A percentile compares a stretch with the other conserved stretches of the same genome.
Evolutionary conservation across 352 stramenopile genomes (phyloP).

Genomic region (Phytopythium vexans): DNA sequence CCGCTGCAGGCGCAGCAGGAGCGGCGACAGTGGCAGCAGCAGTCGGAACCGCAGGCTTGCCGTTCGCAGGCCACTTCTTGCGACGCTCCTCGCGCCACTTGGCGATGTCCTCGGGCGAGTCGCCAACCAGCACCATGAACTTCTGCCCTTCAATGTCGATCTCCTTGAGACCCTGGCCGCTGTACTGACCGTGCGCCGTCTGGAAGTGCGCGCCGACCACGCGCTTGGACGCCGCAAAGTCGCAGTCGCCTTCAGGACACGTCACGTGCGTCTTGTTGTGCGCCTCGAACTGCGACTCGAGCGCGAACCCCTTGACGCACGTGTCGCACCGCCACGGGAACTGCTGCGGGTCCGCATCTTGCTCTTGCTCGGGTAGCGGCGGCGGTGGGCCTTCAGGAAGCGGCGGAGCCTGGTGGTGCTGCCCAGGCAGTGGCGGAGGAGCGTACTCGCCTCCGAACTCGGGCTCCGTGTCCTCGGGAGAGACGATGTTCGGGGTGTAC

Average conservation of each 20-base stretch:
- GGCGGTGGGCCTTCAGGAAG: slow-evolving; percentile 14
- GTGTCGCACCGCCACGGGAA: slow-evolving; percentile 53
- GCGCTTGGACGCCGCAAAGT: slow-evolving; percentile 72
- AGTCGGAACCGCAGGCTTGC: slow-evolving; percentile 2
- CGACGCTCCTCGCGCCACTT: slow-evolving; percentile 77
- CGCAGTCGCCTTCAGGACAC: slow-evolving; percentile 52
- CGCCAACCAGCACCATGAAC: slow-evolving; percentile 81
- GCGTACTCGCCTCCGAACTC: slow-evolving; percentile 9
- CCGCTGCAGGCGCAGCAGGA: neutral
- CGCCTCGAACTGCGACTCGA: slow-evolving; percentile 67
- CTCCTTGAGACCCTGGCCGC: slow-evolving; percentile 69
- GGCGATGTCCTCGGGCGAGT: slow-evolving; percentile 75
- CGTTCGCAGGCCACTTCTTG: slow-evolving; percentile 52
- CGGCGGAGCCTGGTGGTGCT: slow-evolving; percentile 11
- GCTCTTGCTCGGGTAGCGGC: slow-evolving; percentile 9
- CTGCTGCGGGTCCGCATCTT: neutral
- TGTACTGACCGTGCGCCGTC: slow-evolving; percentile 65
- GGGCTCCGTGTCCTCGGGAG: slow-evolving; percentile 1
- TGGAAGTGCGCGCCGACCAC: slow-evolving; percentile 72
- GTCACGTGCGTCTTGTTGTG: slow-evolving; percentile 70
- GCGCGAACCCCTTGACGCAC: slow-evolving; percentile 70
- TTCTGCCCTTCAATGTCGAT: slow-evolving; percentile 86
- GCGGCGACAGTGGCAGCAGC: neutral
- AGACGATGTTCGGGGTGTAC: slow-evolving; percentile 2
- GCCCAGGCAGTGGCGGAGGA: slow-evolving; percentile 6